These are phyloP conservation scores for Phytophthora ramorum DNA, from an alignment of 352 stramenopile species.

Conservation along the genomic window DNA sequence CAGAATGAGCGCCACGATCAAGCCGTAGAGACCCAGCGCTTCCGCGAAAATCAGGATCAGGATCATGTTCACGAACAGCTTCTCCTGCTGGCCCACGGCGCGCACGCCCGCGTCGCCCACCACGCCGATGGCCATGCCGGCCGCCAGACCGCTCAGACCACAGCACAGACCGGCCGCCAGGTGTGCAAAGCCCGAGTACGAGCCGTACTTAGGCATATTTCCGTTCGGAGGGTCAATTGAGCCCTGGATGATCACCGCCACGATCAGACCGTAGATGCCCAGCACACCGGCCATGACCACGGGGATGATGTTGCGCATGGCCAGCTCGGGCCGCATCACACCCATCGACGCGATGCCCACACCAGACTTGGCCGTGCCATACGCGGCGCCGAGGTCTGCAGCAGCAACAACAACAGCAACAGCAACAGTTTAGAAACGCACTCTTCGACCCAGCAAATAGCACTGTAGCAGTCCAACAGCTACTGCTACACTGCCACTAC, in stretches of 20 bases:
- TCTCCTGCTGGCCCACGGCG: conserved; percentile 97
- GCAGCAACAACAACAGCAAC: conserved; percentile 8
- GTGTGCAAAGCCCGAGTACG: conserved; percentile 96
- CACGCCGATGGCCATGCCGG: conserved; percentile 96
- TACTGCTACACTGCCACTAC: neutral
- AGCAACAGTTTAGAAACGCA: neutral
- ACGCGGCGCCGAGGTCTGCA: conserved; percentile 95
- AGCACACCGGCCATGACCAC: conserved; percentile 99
- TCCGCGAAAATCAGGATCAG: conserved; percentile 99
- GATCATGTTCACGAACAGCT: conserved; percentile 98
- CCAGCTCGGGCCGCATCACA: conserved; percentile 95
- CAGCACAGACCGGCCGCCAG: conserved; percentile 95
- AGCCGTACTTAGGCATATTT: conserved; percentile 85
- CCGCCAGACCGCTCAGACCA: conserved; percentile 93
- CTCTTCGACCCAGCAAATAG: neutral
- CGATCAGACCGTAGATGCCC: conserved; percentile 97
- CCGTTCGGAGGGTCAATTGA: conserved; percentile 85
- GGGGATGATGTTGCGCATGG: conserved; percentile 99
- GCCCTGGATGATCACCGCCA: conserved; percentile 95
- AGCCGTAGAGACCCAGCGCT: conserved; percentile 96
- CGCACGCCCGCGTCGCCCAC: conserved; percentile 96
- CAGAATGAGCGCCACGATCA: conserved; percentile 96
- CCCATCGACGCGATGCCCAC: conserved; percentile 97
- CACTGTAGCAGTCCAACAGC: neutral
- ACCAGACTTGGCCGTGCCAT: conserved; percentile 97